Percentiles rank a stretch among this genome's conserved stretches.
Evolutionary conservation across 1,139 yeast genomes (phyloP).

Genomic region (Suhomyces bribrorum): DNA sequence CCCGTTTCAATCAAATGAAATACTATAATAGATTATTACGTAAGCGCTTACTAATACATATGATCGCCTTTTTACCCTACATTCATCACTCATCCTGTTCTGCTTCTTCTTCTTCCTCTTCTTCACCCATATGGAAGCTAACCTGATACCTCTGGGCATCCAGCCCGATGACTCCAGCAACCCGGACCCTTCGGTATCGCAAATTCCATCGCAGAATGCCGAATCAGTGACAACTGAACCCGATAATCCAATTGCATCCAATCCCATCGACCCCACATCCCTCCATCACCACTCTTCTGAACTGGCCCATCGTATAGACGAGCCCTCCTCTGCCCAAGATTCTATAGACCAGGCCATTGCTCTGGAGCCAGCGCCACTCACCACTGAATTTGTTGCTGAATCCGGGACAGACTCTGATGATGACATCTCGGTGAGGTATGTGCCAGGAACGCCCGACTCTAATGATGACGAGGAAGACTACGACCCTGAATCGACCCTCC

Average conservation of each 20-base stretch:
- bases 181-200: neutral
- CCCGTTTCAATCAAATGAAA: too few relatives aligned
- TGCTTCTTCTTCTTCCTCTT: neutral
- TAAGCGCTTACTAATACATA: too few relatives aligned
- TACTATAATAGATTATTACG: too few relatives aligned
- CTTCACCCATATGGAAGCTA: constrained; percentile 11
- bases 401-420: constrained; percentile 3
- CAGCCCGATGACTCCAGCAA: neutral
- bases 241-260: too few relatives aligned
- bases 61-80: too few relatives aligned
- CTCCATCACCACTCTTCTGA: too few relatives aligned
- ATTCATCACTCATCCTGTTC: neutral
- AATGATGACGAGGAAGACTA: constrained; percentile 18
- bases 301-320: too few relatives aligned
- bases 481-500: constrained; percentile 21
- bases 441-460: constrained; percentile 1
- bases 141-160: constrained; percentile 7
- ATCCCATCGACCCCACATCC: too few relatives aligned
- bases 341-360: neutral
- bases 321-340: constrained; percentile 1
- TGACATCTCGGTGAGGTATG: constrained; percentile 2
- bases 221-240: too few relatives aligned
- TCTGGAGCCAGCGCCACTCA: constrained; percentile 2
- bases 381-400: too few relatives aligned
- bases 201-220: too few relatives aligned